Evolutionary conservation across 345 rosid genomes (phyloP).

Genomic region (Linum trigynum): DNA sequence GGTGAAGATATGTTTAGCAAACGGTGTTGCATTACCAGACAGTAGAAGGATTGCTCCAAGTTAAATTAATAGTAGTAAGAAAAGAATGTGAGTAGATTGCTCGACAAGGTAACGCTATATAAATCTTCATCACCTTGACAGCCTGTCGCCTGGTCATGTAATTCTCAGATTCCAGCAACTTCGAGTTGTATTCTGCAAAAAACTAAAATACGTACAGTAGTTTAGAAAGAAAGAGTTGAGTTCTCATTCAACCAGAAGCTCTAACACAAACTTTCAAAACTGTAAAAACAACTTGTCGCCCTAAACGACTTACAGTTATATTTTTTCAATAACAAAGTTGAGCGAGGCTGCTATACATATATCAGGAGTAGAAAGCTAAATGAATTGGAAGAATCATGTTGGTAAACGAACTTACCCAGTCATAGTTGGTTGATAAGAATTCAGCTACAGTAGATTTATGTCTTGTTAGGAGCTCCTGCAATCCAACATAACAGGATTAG

Average conservation of each 20-base stretch:
- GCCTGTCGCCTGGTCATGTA: constrained; percentile 96
- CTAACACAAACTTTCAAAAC: no score
- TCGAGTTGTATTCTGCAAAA: constrained; percentile 72
- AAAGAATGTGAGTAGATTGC: not conserved
- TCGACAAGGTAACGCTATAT: not conserved
- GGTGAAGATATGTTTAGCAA: constrained; percentile 1
- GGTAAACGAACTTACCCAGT: constrained; percentile 52
- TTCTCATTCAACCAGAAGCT: no score
- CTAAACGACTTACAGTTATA: not conserved
- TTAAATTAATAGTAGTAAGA: not conserved
- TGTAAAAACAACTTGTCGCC: no score
- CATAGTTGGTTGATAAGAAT: constrained; percentile 84
- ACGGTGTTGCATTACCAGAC: constrained; percentile 4
- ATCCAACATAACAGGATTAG: constrained; percentile 18
- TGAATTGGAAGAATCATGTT: not conserved
- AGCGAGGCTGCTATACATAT: not conserved
- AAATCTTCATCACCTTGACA: constrained; percentile 48
- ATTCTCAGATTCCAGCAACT: constrained; percentile 84
- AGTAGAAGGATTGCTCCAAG: not conserved
- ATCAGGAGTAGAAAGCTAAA: not conserved
- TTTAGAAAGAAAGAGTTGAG: not conserved
- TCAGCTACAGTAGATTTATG: constrained; percentile 98
- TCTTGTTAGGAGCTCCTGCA: constrained; percentile 91
- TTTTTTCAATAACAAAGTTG: no score
- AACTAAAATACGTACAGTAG: constrained; percentile 36